Percentiles rank a stretch among this genome's conserved stretches.
Conservation (phyloP, 2,329 filamentous ascomycete genomes). For the Fusarium staphyleae region DNA sequence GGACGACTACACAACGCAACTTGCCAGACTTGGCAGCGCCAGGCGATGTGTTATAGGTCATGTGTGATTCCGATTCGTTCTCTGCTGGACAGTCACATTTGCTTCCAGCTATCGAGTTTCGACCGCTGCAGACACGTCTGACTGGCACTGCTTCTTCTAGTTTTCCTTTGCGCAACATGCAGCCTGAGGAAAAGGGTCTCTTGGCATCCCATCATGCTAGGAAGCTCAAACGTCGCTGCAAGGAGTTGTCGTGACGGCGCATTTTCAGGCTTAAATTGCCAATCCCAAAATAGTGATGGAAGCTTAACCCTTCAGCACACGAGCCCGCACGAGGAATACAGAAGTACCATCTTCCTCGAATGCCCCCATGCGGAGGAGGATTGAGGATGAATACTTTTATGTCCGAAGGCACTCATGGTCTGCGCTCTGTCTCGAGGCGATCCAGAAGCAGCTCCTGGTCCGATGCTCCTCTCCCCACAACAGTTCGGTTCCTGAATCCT, state of each 20-base stretch:
- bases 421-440: constrained; percentile 32
- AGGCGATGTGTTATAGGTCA: constrained; percentile 17
- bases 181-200: constrained; percentile 20
- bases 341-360: constrained; percentile 11
- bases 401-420: constrained; percentile 21
- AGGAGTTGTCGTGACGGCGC: constrained; percentile 13
- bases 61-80: constrained; percentile 21
- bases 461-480: constrained; percentile 10
- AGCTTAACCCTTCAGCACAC: constrained; percentile 5
- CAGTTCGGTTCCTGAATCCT: constrained; percentile 31
- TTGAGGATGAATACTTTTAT: constrained; percentile 30
- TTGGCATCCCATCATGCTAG: constrained; percentile 18
- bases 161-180: constrained; percentile 17
- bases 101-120: constrained; percentile 7
- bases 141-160: constrained; percentile 33
- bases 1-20: constrained; percentile 10
- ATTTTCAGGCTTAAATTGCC: neutral
- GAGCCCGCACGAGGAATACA: constrained; percentile 17
- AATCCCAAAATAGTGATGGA: constrained; percentile 3
- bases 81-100: constrained; percentile 18
- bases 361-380: constrained; percentile 37
- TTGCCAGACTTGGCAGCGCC: constrained; percentile 16
- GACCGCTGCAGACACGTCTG: constrained; percentile 12
- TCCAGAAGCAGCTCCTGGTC: constrained; percentile 35
- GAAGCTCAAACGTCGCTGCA: constrained; percentile 3